These are phyloP conservation scores for Boletus barrowsii DNA, from an alignment of 768 basidiomycete genomes.

Conservation along the genomic window DNA sequence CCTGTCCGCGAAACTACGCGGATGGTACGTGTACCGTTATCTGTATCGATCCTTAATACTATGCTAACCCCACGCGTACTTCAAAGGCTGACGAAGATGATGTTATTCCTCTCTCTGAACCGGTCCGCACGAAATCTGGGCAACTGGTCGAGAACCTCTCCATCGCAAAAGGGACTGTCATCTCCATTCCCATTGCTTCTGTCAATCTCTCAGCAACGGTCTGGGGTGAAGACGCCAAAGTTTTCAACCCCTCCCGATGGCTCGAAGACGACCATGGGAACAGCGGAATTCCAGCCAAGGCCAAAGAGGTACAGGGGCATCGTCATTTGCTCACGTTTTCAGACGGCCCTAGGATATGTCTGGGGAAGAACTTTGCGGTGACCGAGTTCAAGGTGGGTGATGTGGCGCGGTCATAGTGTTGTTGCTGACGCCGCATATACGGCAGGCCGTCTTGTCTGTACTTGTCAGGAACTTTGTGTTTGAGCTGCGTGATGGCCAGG, in stretches of 20 bases:
- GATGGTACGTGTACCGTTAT: background rate
- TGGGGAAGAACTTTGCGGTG: constrained; percentile 50
- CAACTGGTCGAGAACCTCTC: constrained; percentile 36
- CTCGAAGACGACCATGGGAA: constrained; percentile 28
- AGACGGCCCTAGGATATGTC: constrained; percentile 49
- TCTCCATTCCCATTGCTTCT: constrained; percentile 30
- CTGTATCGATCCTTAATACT: background rate
- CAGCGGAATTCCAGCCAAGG: constrained; percentile 24
- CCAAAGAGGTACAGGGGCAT: constrained; percentile 46
- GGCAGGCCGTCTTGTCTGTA: constrained; percentile 41
- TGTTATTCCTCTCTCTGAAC: constrained; percentile 52
- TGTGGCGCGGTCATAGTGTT: background rate
- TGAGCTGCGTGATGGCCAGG: constrained; percentile 36
- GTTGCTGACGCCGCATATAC: background rate
- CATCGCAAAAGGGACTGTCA: constrained; percentile 44
- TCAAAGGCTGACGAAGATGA: constrained; percentile 50
- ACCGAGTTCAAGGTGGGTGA: constrained; percentile 32
- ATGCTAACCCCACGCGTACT: background rate
- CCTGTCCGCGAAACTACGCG: constrained; percentile 27
- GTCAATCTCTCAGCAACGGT: constrained; percentile 49
- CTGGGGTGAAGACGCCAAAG: constrained; percentile 61
- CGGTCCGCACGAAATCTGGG: constrained; percentile 45
- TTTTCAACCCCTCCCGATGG: constrained; percentile 67
- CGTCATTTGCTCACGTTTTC: constrained; percentile 50
- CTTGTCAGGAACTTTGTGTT: constrained; percentile 41